Base-by-base conservation (phyloP, 768 basidiomycete species). In the Kwoniella sp. region DNA sequence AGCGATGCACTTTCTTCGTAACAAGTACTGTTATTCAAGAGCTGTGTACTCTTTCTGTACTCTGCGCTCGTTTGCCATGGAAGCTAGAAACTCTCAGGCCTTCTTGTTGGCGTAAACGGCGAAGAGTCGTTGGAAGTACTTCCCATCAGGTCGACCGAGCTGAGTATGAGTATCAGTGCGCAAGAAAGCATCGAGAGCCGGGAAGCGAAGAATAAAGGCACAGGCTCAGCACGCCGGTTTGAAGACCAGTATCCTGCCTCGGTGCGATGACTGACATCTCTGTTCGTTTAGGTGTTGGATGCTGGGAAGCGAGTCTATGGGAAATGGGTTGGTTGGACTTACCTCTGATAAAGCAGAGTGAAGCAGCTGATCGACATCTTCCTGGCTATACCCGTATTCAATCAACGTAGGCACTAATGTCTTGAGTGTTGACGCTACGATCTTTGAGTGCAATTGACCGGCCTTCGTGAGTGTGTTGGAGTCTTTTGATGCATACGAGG, bases 81-180 rank as follows among this genome's bases (percentile, higher is more conserved):
- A n/a, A n/a, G n/a, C n/a, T n/a, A n/a, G n/a, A n/a, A n/a, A 56
- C 15, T n/a, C 5, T 33, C 7, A 33, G 33, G 33, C 7, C 8
- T 44, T 51, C 56, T 75, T 75, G 17, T 40, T 63, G 0, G 74
- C 78, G 58, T 72, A 76, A 5, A 77, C 70, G 12, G 76, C 73
- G 29, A 71, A 74, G 2, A 72, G 54, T 15, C 74, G 56, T 40
- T 79, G 78, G 27, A 63, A 68, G 51, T 65, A 73, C 12, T 58
- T 54, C n/a, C 72, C 60, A 24, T 68, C 55, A 19, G 65, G 58
- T 8, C 48, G 49, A 10, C 55, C 52, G 22, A 73, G 44, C 72
- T 71, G 19, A 29, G n/a, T 30, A 27, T 30, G 51, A 48, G 47
- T 15, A 33, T 44, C 25, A 15, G n/a, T n/a, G n/a, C n/a, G n/a